Percentiles rank a stretch among this genome's conserved stretches.
These are phyloP conservation scores for Xylariaceae sp. DNA, from an alignment of 2,329 filamentous ascomycete genomes.

Conservation along the genomic window DNA sequence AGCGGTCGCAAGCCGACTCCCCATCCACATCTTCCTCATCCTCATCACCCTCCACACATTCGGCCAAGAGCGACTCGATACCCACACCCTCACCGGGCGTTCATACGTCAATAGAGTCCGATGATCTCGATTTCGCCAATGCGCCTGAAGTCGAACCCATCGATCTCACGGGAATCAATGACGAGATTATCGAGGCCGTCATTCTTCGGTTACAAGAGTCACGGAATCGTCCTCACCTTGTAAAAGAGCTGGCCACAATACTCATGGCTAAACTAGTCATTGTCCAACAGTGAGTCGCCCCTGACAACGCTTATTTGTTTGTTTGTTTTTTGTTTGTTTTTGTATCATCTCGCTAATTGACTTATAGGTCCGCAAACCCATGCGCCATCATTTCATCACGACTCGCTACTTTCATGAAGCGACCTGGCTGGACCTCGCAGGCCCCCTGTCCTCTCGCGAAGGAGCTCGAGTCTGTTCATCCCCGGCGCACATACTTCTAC, in stretches of 20 bases:
- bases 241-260: conserved; percentile 84
- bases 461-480: conserved; percentile 86
- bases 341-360: conserved; percentile 21
- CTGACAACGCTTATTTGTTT: background rate
- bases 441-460: conserved; percentile 86
- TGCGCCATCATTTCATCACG: conserved; percentile 93
- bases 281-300: conserved; percentile 74
- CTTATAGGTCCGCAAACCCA: conserved; percentile 80
- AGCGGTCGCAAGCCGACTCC: conserved; percentile 63
- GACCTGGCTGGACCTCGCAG: conserved; percentile 70
- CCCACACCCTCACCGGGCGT: conserved; percentile 69
- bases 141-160: conserved; percentile 46
- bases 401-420: conserved; percentile 83
- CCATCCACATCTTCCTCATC: background rate
- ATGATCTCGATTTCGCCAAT: conserved; percentile 34
- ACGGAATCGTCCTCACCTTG: conserved; percentile 85
- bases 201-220: conserved; percentile 85
- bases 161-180: conserved; percentile 79
- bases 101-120: conserved; percentile 38
- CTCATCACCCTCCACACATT: conserved; percentile 27
- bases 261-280: conserved; percentile 71
- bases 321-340: conserved; percentile 5
- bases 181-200: conserved; percentile 90
- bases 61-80: conserved; percentile 61
- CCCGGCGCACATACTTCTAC: conserved; percentile 93